Evolutionary conservation across 2,329 filamentous ascomycete genomes (phyloP).

Genomic region (Fusarium multiceps): DNA sequence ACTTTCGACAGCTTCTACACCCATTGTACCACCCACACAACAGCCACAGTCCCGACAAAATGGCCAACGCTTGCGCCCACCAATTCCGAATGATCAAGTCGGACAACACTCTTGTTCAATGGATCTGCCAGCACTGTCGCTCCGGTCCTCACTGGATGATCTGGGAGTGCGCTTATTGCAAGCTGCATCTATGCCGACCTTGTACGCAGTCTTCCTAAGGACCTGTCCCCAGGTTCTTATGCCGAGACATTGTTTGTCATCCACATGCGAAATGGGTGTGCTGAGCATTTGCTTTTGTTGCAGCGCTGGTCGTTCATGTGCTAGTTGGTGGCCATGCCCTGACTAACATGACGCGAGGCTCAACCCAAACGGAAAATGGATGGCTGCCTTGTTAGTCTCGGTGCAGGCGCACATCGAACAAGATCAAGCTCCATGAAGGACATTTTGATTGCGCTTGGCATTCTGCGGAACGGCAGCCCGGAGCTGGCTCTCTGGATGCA

Average conservation of each 20-base stretch:
- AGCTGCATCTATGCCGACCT: constrained; percentile 70
- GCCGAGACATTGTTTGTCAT: constrained; percentile 35
- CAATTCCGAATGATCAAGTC: constrained; percentile 75
- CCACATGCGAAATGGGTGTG: constrained; percentile 28
- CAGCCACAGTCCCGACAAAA: constrained; percentile 47
- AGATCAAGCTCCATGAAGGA: constrained; percentile 32
- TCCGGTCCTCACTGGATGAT: constrained; percentile 75
- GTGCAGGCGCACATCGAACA: constrained; percentile 29
- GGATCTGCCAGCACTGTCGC: constrained; percentile 73
- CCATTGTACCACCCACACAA: constrained; percentile 29
- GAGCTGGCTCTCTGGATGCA: constrained; percentile 43
- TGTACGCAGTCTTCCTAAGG: constrained; percentile 60
- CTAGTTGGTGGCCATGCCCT: constrained; percentile 31
- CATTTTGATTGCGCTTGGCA: constrained; percentile 39
- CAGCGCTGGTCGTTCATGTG: constrained; percentile 27
- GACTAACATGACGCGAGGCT: constrained; percentile 40
- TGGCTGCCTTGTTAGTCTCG: constrained; percentile 31
- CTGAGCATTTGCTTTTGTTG: constrained; percentile 7
- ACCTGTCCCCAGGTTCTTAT: constrained; percentile 15
- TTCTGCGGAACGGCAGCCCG: constrained; percentile 36
- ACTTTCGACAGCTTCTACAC: constrained; percentile 35
- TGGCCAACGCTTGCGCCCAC: constrained; percentile 69
- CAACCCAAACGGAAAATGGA: constrained; percentile 26
- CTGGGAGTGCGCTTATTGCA: constrained; percentile 76
- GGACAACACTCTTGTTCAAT: constrained; percentile 72